Percentiles rank a stretch among this genome's conserved stretches.
Conservation (phyloP, 257 asterid species). For the Primulina tabacum region DNA sequence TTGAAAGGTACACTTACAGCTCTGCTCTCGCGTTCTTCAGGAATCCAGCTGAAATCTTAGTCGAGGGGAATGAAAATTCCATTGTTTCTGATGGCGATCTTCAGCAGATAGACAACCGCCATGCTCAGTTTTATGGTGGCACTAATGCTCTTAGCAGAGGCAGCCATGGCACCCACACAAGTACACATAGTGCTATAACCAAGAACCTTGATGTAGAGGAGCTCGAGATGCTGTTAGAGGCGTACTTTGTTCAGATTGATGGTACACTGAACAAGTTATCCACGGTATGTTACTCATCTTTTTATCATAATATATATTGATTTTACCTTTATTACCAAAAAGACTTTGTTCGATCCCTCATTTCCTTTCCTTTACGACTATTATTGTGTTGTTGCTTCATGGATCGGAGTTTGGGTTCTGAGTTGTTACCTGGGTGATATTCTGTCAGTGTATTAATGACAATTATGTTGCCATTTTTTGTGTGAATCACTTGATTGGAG, state of each 20-base stretch:
- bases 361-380: constrained; percentile 1
- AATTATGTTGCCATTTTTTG: no score
- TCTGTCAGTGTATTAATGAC: background rate
- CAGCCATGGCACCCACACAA: constrained; percentile 76
- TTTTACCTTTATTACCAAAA: background rate
- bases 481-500: no score
- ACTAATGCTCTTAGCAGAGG: constrained; percentile 50
- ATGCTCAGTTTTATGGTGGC: constrained; percentile 53
- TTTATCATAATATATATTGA: background rate
- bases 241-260: constrained; percentile 90
- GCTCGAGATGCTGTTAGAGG: constrained; percentile 97
- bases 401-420: background rate
- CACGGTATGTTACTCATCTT: constrained; percentile 52
- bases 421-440: background rate
- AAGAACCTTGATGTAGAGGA: constrained; percentile 91
- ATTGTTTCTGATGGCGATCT: constrained; percentile 38
- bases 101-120: constrained; percentile 38
- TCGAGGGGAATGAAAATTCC: constrained; percentile 48
- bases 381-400: background rate
- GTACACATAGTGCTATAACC: constrained; percentile 60
- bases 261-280: constrained; percentile 86
- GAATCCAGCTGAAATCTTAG: constrained; percentile 46
- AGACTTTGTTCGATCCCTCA: background rate
- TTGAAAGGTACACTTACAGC: background rate
- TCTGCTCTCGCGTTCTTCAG: constrained; percentile 33